phyloP scores from a whole-genome alignment of 345 rosid species.

The Eucalyptus marginata region DNA sequence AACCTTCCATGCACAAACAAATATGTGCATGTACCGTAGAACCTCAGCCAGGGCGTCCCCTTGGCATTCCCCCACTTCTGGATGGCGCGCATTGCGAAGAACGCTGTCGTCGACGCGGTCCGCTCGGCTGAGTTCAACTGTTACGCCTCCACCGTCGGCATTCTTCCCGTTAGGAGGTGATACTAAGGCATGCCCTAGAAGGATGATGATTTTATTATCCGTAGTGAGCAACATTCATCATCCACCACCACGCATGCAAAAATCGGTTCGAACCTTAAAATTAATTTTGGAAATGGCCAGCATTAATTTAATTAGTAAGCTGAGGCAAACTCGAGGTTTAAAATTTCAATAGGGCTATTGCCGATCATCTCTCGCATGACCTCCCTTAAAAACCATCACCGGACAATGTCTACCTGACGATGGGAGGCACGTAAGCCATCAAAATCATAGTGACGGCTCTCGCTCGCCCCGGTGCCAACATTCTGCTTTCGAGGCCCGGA shows the following conservation, averaged over 20 bases:
- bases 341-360: constrained; percentile 27
- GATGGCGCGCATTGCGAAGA: constrained; percentile 11
- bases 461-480: constrained; percentile 40
- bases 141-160: constrained; percentile 14
- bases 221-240: too few species aligned
- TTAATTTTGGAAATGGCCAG: not conserved
- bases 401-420: constrained; percentile 34
- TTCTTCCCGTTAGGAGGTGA: constrained; percentile 44
- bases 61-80: constrained; percentile 20
- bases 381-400: constrained; percentile 37
- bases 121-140: constrained; percentile 17
- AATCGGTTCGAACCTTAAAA: not conserved
- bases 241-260: not conserved
- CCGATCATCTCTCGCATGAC: constrained; percentile 29
- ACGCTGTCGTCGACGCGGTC: constrained; percentile 21
- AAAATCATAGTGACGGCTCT: constrained; percentile 22
- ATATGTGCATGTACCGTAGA: too few species aligned
- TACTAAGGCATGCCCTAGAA: too few species aligned
- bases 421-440: constrained; percentile 47
- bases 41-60: constrained; percentile 39
- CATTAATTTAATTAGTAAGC: not conserved
- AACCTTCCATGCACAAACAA: too few species aligned
- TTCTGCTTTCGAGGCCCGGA: constrained; percentile 28
- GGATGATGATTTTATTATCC: too few species aligned
- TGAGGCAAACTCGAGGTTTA: not conserved